These are phyloP conservation scores for Rutstroemia sp. DNA, from an alignment of 2,329 filamentous ascomycete genomes.

Conservation along the genomic window DNA sequence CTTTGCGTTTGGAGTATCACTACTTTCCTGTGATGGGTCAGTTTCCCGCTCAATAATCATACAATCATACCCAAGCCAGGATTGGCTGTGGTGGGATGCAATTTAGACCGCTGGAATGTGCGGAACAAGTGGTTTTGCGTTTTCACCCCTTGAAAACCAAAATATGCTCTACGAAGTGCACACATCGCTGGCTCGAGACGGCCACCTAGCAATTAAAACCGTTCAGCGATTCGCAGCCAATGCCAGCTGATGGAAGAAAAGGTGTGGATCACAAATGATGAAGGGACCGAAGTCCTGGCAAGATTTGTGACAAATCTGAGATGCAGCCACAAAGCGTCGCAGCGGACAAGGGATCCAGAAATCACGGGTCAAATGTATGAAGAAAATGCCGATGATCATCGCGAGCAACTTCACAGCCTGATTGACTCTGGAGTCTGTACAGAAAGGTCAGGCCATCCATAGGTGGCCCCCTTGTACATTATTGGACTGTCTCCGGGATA, in stretches of 20 bases:
- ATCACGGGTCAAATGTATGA: slow-evolving; percentile 4
- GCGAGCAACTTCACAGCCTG: neutral
- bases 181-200: no score
- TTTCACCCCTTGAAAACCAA: neutral
- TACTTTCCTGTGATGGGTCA: neutral
- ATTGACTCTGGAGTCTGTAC: neutral
- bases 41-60: neutral
- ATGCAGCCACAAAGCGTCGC: slow-evolving; percentile 6
- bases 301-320: neutral
- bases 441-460: slow-evolving; percentile 8
- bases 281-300: no score
- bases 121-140: neutral
- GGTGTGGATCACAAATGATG: no score
- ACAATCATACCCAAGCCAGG: slow-evolving; percentile 6
- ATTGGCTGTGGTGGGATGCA: neutral
- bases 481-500: neutral
- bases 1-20: neutral
- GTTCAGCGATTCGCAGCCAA: no score
- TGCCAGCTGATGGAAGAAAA: no score
- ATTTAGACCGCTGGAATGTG: neutral
- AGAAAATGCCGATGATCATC: slow-evolving; percentile 1
- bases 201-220: no score
- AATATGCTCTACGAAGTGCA: neutral
- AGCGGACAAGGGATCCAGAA: neutral
- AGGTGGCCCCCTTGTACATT: neutral